Base-by-base conservation (phyloP, 179 eudicot species). In the Silene noctiflora region DNA sequence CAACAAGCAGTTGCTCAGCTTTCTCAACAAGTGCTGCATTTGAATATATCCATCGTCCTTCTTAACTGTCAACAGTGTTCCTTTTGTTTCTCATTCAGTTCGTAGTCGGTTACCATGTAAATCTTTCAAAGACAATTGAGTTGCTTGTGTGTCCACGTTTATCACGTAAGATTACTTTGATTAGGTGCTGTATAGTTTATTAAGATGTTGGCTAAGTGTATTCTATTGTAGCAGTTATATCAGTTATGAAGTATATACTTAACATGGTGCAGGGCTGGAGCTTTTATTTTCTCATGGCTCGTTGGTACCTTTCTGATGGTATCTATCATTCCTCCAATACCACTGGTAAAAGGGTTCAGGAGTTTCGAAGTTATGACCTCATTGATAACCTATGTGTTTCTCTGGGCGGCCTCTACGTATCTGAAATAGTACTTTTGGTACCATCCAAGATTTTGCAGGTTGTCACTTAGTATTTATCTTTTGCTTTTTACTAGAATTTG, bases 221-320 rank as follows among this genome's bases (percentile, higher is more conserved):
- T 29, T 70, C 16, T 9, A 46, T 13, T 24, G 35, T 46, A 12
- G 73, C 60, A 70, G 51, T 9, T 58, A 27, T 72, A 29, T 67
- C n/a, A 62, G 39, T 69, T 13, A 16, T 83, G 74, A 55, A 44
- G n/a, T n/a, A 24, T 42, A 17, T 72, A 39, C 46, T 71, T 59
- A n/a, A 20, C 44, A 6, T 31, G 75, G 42, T 86, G 86, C 93
- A 95, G 99, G 89, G 90, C 81, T 81, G 99, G 99, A 77, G 84
- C 97, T 17, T 95, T 95, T 80, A 79, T 83, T 65, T 56, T 90
- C 71, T 88, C 99, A 51, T 93, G 98, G 99, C 88, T 93, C 65
- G 21, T 95, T 13, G 96, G 97, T 63, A 95, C 99, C 48, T 93
- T 95, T 81, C 83, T 95, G 87, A 91, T 95, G 98, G 99, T 90